phyloP scores from a whole-genome alignment of 179 eudicot species.

The Patellifolia procumbens region DNA sequence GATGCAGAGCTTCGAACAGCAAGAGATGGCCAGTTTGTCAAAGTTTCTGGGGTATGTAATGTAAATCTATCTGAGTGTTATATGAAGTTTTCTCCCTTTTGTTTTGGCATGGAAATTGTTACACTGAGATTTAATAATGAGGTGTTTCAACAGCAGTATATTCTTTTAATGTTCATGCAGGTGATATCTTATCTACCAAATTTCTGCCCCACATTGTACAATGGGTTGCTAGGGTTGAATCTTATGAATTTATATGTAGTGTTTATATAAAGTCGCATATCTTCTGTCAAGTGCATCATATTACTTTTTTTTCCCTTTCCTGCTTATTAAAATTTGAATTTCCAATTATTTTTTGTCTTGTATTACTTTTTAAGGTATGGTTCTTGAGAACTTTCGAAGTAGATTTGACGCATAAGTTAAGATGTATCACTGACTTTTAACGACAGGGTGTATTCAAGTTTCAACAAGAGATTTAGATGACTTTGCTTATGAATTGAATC shows the following conservation, averaged over 20 bases:
- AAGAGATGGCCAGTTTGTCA: constrained; percentile 88
- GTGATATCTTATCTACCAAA: background rate
- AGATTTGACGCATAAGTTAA: too few relatives aligned
- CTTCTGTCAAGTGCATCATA: background rate
- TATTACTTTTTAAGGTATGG: background rate
- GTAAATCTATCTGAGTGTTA: constrained; percentile 8
- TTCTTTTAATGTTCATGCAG: background rate
- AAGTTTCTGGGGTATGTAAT: constrained; percentile 95
- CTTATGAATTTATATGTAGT: background rate
- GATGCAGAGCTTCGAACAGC: constrained; percentile 94
- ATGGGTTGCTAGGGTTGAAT: background rate
- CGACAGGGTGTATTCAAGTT: too few relatives aligned
- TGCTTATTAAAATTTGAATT: background rate
- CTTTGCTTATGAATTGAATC: too few relatives aligned
- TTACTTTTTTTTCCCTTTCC: background rate
- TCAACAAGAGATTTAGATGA: too few relatives aligned
- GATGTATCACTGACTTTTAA: too few relatives aligned
- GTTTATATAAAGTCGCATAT: background rate
- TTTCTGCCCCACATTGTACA: constrained; percentile 2
- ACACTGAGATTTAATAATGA: background rate
- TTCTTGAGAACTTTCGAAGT: background rate
- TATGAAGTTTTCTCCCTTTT: background rate
- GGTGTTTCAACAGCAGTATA: background rate
- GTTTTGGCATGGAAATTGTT: background rate
- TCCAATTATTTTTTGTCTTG: background rate